Percentiles rank a stretch among this genome's conserved stretches.
phyloP scores from a whole-genome alignment of 139 green algal genomes.

The Spirogloea muscicola region DNA sequence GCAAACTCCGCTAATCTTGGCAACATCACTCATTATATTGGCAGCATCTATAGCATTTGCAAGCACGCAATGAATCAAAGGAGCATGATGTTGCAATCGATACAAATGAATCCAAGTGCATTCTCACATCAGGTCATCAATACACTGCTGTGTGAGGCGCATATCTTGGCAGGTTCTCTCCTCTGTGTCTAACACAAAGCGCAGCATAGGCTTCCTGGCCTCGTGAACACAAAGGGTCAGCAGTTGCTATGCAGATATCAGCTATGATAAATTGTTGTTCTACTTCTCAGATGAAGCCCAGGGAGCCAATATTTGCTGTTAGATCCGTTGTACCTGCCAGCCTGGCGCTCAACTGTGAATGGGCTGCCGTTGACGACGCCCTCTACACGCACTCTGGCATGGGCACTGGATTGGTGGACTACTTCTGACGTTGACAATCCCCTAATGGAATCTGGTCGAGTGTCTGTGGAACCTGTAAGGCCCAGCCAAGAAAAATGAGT shows the following conservation, averaged over 20 bases:
- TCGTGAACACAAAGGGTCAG: not conserved
- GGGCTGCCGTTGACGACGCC: slow-evolving; percentile 25
- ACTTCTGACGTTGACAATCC: slow-evolving; percentile 27
- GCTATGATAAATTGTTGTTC: too few species aligned
- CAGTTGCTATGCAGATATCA: too few species aligned
- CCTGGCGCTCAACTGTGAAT: slow-evolving; percentile 26
- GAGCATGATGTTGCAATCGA: too few species aligned
- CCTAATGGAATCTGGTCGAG: not conserved
- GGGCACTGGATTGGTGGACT: slow-evolving; percentile 2
- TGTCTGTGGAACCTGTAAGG: slow-evolving; percentile 28
- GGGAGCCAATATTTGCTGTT: too few species aligned
- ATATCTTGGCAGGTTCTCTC: slow-evolving; percentile 43
- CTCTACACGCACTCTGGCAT: slow-evolving; percentile 25
- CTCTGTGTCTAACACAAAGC: slow-evolving; percentile 33
- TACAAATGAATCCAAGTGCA: too few species aligned
- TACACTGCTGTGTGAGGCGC: slow-evolving; percentile 28
- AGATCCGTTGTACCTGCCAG: slow-evolving; percentile 32
- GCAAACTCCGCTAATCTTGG: too few species aligned
- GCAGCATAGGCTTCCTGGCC: slow-evolving; percentile 5
- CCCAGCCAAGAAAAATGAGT: not conserved
- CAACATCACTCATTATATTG: too few species aligned
- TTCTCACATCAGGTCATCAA: slow-evolving; percentile 41
- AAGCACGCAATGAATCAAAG: too few species aligned
- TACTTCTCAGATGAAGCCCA: too few species aligned
- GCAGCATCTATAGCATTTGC: too few species aligned